phyloP scores from a whole-genome alignment of 2,329 filamentous ascomycete genomes.

The Colletotrichum cordylinicola region DNA sequence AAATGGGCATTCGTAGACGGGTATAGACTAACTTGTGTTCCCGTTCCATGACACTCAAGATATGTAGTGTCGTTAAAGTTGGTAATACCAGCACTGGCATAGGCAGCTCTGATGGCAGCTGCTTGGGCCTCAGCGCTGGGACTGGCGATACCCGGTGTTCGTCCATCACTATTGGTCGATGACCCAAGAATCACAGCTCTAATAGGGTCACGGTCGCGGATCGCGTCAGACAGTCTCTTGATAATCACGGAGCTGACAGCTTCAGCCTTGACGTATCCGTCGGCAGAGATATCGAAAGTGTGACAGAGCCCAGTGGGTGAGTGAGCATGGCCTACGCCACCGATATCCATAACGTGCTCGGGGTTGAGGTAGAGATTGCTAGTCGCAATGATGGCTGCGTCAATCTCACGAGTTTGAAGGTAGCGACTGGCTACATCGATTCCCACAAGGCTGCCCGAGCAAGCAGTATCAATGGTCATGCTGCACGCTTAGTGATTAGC shows the following conservation, averaged over 20 bases:
- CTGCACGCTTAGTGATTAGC: constrained; percentile 29
- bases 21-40: constrained; percentile 27
- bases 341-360: constrained; percentile 26
- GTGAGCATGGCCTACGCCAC: background rate
- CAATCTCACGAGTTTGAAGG: constrained; percentile 27
- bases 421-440: constrained; percentile 38
- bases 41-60: constrained; percentile 46
- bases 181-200: constrained; percentile 35
- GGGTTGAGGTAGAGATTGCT: constrained; percentile 37
- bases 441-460: constrained; percentile 38
- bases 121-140: constrained; percentile 35
- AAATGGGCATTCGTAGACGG: background rate
- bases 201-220: constrained; percentile 45
- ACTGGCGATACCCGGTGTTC: constrained; percentile 39
- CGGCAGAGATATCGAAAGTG: constrained; percentile 32
- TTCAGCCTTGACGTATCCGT: constrained; percentile 54
- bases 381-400: constrained; percentile 33
- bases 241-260: constrained; percentile 46
- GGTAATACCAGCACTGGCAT: constrained; percentile 30
- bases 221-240: constrained; percentile 47
- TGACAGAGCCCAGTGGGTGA: background rate
- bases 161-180: constrained; percentile 34
- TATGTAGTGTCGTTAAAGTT: constrained; percentile 29
- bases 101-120: constrained; percentile 32
- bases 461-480: constrained; percentile 64